These are phyloP conservation scores for Suhomyces panamericanus DNA, from an alignment of 1,139 yeast species.

Conservation along the genomic window DNA sequence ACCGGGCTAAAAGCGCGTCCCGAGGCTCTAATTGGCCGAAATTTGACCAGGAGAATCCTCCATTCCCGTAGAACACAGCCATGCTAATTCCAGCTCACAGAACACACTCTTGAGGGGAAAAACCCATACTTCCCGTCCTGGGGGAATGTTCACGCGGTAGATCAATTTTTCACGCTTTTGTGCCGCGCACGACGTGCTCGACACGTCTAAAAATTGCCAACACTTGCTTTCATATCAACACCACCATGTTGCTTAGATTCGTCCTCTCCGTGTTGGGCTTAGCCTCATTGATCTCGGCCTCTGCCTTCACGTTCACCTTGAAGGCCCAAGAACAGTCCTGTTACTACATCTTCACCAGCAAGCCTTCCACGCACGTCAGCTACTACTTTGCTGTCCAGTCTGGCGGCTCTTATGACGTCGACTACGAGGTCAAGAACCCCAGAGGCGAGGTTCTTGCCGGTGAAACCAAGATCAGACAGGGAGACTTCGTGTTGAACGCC, in stretches of 20 bases:
- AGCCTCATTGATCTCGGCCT: conserved; percentile 39
- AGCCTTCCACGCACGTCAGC: conserved; percentile 63
- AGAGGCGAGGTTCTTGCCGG: conserved; percentile 55
- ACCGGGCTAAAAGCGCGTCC: too few species aligned
- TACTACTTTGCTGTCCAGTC: conserved; percentile 91
- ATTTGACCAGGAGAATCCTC: too few species aligned
- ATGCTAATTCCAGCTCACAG: too few species aligned
- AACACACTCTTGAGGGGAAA: background rate
- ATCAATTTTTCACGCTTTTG: conserved; percentile 1
- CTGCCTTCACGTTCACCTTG: conserved; percentile 73
- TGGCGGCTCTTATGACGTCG: conserved; percentile 86
- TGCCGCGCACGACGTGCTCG: conserved; percentile 8
- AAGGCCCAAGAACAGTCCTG: conserved; percentile 81
- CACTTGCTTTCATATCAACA: conserved; percentile 4
- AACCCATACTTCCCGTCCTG: too few species aligned
- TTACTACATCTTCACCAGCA: conserved; percentile 71
- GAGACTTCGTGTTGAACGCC: conserved; percentile 78
- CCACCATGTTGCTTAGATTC: conserved; percentile 19
- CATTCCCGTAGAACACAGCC: too few species aligned
- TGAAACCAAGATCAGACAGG: conserved; percentile 75
- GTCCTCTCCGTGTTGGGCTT: conserved; percentile 25
- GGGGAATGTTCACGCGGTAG: background rate
- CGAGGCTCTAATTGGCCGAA: too few species aligned
- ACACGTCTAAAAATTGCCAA: conserved; percentile 13
- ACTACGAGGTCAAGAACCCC: conserved; percentile 74